A percentile compares a stretch with the other conserved stretches of the same genome.
These are phyloP conservation scores for Ophiocordyceps camponoti-leonardi DNA, from an alignment of 2,329 filamentous ascomycete genomes.

Conservation along the genomic window DNA sequence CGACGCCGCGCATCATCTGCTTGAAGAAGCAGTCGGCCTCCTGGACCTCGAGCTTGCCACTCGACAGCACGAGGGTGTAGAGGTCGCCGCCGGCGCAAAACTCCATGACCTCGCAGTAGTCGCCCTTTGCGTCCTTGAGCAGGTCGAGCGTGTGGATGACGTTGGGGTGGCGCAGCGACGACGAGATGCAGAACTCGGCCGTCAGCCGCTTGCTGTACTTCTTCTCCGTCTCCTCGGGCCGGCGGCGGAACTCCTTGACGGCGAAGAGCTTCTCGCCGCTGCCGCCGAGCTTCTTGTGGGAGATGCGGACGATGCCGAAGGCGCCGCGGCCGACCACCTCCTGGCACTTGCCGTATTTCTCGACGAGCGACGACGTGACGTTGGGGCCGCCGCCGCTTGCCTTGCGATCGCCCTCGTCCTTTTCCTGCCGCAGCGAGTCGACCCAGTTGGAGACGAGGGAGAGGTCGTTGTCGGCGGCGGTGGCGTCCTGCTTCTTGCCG, in stretches of 20 bases:
- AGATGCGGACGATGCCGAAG: conserved; percentile 94
- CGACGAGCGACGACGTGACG: conserved; percentile 56
- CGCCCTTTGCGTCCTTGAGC: conserved; percentile 87
- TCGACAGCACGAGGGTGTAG: conserved; percentile 81
- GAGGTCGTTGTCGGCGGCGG: conserved; percentile 57
- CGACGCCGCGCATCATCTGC: conserved; percentile 95
- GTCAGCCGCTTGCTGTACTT: conserved; percentile 97
- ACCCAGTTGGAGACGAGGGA: conserved; percentile 95
- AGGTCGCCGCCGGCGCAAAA: conserved; percentile 94
- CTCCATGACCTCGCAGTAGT: conserved; percentile 99
- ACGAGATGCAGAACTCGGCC: conserved; percentile 96
- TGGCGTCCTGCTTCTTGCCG: conserved; percentile 64
- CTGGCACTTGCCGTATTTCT: conserved; percentile 98
- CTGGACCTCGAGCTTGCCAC: conserved; percentile 75
- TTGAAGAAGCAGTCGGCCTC: conserved; percentile 99
- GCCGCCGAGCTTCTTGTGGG: conserved; percentile 80
- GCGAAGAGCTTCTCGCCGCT: conserved; percentile 82
- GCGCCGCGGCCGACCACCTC: conserved; percentile 91
- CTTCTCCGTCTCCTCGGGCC: conserved; percentile 86
- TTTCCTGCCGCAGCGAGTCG: conserved; percentile 78
- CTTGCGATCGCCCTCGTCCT: conserved; percentile 69
- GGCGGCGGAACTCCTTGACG: conserved; percentile 92
- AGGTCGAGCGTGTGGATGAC: conserved; percentile 96
- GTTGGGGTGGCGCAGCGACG: conserved; percentile 88
- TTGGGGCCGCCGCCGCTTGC: conserved; percentile 56